A percentile compares a stretch with the other conserved stretches of the same genome.
phyloP scores from a whole-genome alignment of 108 stramenopile species.

The Pseudonitzschia pungens region DNA sequence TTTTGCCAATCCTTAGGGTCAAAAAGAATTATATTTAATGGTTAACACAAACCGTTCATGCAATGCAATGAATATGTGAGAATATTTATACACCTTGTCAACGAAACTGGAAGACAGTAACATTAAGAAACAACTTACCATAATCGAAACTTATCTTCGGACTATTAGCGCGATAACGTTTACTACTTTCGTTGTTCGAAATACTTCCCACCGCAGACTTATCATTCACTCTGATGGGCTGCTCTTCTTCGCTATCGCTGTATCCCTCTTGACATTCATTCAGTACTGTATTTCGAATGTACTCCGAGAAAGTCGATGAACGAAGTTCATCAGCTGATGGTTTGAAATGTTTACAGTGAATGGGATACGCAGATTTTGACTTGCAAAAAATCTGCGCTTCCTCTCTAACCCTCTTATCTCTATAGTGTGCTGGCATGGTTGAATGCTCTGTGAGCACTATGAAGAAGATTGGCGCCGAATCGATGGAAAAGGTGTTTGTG shows the following conservation, averaged over 20 bases:
- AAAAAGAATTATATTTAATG: constrained; percentile 24
- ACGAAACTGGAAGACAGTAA: neutral
- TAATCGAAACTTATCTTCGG: constrained; percentile 26
- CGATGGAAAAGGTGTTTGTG: neutral
- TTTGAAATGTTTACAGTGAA: constrained; percentile 37
- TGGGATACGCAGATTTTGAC: constrained; percentile 26
- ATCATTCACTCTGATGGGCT: constrained; percentile 1
- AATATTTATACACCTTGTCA: neutral
- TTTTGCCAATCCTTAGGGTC: constrained; percentile 52
- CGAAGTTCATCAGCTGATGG: constrained; percentile 68
- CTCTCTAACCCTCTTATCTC: constrained; percentile 23
- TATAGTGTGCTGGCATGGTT: constrained; percentile 20
- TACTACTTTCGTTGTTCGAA: neutral
- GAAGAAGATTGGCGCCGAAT: neutral
- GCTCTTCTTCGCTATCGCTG: constrained; percentile 34
- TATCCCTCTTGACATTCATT: constrained; percentile 34
- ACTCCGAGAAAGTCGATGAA: constrained; percentile 66
- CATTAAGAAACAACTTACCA: constrained; percentile 15
- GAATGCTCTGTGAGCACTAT: neutral
- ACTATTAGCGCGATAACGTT: constrained; percentile 15
- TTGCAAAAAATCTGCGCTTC: constrained; percentile 28
- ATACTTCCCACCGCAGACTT: constrained; percentile 1
- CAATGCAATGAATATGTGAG: neutral
- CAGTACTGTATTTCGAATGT: constrained; percentile 65
- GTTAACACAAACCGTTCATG: neutral